Conservation (phyloP, 2,329 filamentous ascomycete species). For the Neonectria sp. region DNA sequence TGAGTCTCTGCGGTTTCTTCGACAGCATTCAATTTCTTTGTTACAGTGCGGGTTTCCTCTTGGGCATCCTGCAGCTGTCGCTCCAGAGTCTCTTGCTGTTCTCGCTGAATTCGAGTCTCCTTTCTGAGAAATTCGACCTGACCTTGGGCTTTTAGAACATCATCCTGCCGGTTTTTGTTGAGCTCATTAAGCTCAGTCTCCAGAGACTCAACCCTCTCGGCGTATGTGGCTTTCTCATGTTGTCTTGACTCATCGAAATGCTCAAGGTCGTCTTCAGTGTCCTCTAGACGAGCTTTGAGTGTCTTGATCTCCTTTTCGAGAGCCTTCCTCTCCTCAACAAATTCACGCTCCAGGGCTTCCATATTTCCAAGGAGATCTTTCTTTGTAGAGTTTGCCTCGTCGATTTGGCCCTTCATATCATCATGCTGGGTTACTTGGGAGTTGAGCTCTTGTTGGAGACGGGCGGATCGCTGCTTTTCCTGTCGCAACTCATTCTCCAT, state of each 20-base stretch:
- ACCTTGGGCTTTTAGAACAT: conserved; percentile 70
- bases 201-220: conserved; percentile 77
- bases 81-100: conserved; percentile 72
- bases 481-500: conserved; percentile 85
- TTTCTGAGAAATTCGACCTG: conserved; percentile 75
- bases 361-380: conserved; percentile 95
- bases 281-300: conserved; percentile 84
- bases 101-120: conserved; percentile 71
- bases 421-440: conserved; percentile 70
- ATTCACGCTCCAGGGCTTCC: conserved; percentile 91
- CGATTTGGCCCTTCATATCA: conserved; percentile 77
- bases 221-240: conserved; percentile 80
- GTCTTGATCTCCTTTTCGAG: conserved; percentile 85
- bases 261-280: conserved; percentile 93
- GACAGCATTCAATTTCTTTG: conserved; percentile 65
- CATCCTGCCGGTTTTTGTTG: conserved; percentile 70
- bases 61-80: conserved; percentile 69
- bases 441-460: conserved; percentile 79
- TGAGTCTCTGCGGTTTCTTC: conserved; percentile 69
- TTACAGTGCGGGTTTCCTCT: conserved; percentile 67
- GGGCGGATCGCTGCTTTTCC: conserved; percentile 78
- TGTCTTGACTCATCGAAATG: conserved; percentile 86
- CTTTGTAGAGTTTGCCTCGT: conserved; percentile 93
- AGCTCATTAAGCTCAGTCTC: conserved; percentile 80
- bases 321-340: conserved; percentile 85